Evolutionary conservation across 2,329 filamentous ascomycete genomes (phyloP).

Genomic region (Apiospora hydei): DNA sequence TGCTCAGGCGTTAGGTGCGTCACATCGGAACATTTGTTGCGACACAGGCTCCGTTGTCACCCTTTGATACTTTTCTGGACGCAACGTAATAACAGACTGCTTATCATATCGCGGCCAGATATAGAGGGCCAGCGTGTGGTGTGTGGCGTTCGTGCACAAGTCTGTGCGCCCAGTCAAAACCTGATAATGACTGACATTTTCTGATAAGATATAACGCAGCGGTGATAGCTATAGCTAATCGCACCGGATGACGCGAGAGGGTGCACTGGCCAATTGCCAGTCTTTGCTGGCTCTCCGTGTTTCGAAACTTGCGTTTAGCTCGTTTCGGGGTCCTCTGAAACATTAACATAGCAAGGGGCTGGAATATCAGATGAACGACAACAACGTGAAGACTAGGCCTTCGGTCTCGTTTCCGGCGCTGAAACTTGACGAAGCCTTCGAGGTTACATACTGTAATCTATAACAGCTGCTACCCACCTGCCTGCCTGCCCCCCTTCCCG

Average conservation of each 20-base stretch:
- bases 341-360: background rate
- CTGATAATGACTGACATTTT: background rate
- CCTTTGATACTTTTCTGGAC: background rate
- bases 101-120: background rate
- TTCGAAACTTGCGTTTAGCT: background rate
- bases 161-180: background rate
- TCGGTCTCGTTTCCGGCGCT: background rate
- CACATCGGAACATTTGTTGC: slow-evolving; percentile 17
- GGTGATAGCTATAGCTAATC: background rate
- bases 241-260: background rate
- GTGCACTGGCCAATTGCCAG: background rate
- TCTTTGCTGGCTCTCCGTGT: slow-evolving; percentile 18
- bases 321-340: slow-evolving; percentile 7
- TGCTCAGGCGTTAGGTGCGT: background rate
- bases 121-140: background rate
- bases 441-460: background rate
- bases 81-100: background rate
- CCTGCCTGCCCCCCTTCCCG: background rate
- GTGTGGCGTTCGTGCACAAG: background rate
- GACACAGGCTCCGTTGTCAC: slow-evolving; percentile 12
- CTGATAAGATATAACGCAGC: background rate
- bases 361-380: background rate
- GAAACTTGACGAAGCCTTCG: background rate
- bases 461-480: too few species aligned
- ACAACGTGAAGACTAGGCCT: background rate